Evolutionary conservation across 345 rosid genomes (phyloP), one percentile per base, ranked within the genome.

Genomic region (Dovyalis caffra): DNA sequence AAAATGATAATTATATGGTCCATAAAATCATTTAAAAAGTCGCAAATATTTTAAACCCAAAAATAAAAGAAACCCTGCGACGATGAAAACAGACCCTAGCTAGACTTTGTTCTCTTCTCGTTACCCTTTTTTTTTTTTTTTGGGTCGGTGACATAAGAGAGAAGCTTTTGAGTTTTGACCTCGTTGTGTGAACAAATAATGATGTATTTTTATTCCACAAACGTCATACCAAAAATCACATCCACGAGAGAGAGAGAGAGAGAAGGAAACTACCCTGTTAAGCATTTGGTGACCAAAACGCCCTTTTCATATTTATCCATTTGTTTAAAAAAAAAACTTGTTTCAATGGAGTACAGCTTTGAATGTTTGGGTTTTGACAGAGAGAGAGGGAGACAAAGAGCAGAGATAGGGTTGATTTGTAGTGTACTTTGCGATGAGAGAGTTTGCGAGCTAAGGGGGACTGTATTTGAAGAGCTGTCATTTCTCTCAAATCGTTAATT

Each of bases 401-500:
- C 77, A 75, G 83, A 69, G 81, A 82, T 68, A 56, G 76, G 69
- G 78, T 25, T 56, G 73, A 20, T 8, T 64, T 31, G 70, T 20
- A 31, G 47, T n/a, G 83, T 74, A 49, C 33, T 78, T 69, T 71
- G 76, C 21, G 12, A 45, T 2, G 26, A 32, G 51, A 31, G 34
- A 56, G 53, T 20, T 51, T 2, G 35, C 29, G 25, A 28, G 66
- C 49, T 1, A 28, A 64, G 23, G 62, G 72, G 75, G 78, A 69
- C 47, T 64, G 74, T 53, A 53, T 45, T 67, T 49, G 72, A 76
- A 74, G 86, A 78, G 81, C 84, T 83, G 88, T 82, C 89, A 81
- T 74, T 84, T 84, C 86, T 68, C 69, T 11, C 32, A 43, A 69
- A 56, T 72, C 74, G 81, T 77, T 74, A 66, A 34, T 66, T 82